Percentiles rank a stretch among this genome's conserved stretches.
phyloP scores from a whole-genome alignment of 2,329 filamentous ascomycete species.

The Aureobasidium leucospermi region DNA sequence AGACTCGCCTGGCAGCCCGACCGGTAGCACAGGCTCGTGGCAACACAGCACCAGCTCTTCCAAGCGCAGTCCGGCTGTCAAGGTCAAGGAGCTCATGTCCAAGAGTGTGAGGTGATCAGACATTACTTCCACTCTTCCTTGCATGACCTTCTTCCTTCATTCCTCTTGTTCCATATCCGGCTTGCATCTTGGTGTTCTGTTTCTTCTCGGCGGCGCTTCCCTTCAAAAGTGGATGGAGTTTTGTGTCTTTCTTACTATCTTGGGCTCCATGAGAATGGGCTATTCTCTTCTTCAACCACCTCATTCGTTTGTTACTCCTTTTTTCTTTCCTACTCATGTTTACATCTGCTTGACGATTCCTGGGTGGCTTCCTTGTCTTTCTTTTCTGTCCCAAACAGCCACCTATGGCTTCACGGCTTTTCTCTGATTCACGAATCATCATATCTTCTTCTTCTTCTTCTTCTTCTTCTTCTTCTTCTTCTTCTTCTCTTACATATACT shows the following conservation, averaged over 20 bases:
- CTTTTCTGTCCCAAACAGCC: too few relatives aligned
- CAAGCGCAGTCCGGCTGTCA: background rate
- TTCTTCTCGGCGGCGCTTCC: background rate
- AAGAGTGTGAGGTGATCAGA: conserved; percentile 3
- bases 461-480: background rate
- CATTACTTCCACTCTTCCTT: background rate
- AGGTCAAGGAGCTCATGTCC: conserved; percentile 5
- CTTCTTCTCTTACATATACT: background rate
- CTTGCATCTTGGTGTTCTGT: background rate
- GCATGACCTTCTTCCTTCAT: background rate
- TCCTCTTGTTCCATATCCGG: background rate
- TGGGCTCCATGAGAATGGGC: background rate
- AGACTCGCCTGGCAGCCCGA: background rate
- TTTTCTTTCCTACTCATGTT: background rate
- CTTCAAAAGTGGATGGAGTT: background rate
- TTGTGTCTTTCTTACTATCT: background rate
- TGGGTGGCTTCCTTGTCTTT: too few relatives aligned
- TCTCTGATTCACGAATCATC: background rate
- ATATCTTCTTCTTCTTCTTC: background rate
- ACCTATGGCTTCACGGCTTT: background rate
- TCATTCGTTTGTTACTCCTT: background rate
- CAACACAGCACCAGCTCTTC: background rate
- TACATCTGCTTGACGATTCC: too few relatives aligned
- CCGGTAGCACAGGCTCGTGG: conserved; percentile 1
- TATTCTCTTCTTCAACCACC: background rate